Evolutionary conservation across 306 rosid species (phyloP), one percentile per base, ranked within the genome.

Genomic region (Quercus cerris): DNA sequence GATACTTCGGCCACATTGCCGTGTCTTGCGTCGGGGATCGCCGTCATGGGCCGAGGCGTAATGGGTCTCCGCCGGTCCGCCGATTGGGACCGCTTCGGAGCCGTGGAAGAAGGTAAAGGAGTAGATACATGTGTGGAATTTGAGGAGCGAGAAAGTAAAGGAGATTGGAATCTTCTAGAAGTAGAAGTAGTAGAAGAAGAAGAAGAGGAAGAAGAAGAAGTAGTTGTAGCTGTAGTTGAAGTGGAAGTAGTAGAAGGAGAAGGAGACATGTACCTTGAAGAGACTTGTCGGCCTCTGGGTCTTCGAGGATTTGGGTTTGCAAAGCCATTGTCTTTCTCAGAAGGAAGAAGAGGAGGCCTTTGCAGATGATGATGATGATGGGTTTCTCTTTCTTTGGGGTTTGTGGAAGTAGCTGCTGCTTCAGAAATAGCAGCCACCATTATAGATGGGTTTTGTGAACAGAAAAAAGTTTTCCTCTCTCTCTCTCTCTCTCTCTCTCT

Each of bases 371-470:
- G 62, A 22, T 58, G 87, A 0, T 63, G 77, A 14, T 58, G 81
- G 31, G 56, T 71, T 22, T 78, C 78, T 11, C 55, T 81, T 10
- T 54, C 4, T 75, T 86, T 88, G 44, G 84, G 73, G 84, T 80
- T 86, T 25, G 83, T 54, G 22, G 83, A 61, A 19, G 92, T 74
- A 80, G 91, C 80, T 80, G 89, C 88, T 89, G 89, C 88, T 89
- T 83, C 94, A 17, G 97, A 88, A 91, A 96, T 86, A 85, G 97
- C 97, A 81, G 97, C 99, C 90, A 93, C 98, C 99, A 94, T 91
- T 62, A 83, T 93, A 83, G 74, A 41, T 41, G 46, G 46, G 46
- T 41, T 41, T 41, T 41, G 46, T 7, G 3, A 41, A 41, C 46
- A 41, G 69, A 82, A 79, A 12, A 49, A 49, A 49, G 54, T 49